Base-by-base conservation (phyloP, 257 asterid species). In the Lycium barbarum region DNA sequence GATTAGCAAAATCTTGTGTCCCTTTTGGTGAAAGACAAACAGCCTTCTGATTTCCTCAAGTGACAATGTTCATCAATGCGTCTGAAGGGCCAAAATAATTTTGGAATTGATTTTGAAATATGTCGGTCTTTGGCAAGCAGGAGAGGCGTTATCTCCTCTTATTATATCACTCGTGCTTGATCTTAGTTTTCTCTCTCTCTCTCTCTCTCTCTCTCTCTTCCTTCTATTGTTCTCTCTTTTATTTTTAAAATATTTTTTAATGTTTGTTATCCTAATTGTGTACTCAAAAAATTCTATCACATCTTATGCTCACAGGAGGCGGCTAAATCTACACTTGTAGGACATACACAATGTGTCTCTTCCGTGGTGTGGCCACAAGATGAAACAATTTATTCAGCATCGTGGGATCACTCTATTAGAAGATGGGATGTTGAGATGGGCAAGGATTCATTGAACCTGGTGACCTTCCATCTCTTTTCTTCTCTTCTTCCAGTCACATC, bases 401-500 rank as follows among this genome's bases (percentile, higher is more conserved):
- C 99, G 83, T 97, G 99, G 98, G 99, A 97, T 90, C 98, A 95
- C 88, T 90, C 98, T 85, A 92, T 95, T 82, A 91, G 95, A 91
- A 93, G 91, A 88, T 97, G 99, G 99, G 98, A 97, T 88, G 99
- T 94, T 86, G 97, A 89, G 91, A 92, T 92, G 6, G 98, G 98
- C 88, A 91, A 91, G 88, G 94, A 93, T 85, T 84, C 91, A 72
- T 66, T 88, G 68, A 92, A 84, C 92, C 87, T 95, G 90, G 99
- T 97, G 83, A 90, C 61, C 26, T 71, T 57, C 58, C 9, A 43
- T 62, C 68, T 58, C 17, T 14, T 73, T 74, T 82, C 83, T 59
- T 67, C 54, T 8, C 53, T 58, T 33, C 54, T 68, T 14, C 13
- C 79, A 14, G 63, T 85, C 61, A 66, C 40, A 35, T 20, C 5